These are phyloP conservation scores for Limnomonas spitsbergensis DNA, from an alignment of 139 green algal genomes.

Conservation along the genomic window DNA sequence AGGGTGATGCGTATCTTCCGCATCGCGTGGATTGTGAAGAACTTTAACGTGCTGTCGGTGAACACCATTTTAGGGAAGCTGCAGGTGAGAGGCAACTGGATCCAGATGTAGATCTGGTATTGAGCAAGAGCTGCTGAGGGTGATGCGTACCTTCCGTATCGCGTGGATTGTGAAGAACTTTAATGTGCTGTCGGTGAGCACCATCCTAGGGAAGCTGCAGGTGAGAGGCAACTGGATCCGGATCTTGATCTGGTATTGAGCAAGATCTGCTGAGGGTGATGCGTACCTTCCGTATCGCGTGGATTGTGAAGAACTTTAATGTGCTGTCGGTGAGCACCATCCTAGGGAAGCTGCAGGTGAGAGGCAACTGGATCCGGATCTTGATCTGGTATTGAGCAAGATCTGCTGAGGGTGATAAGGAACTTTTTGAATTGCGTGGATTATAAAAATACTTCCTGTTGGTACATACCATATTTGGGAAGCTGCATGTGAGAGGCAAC, in stretches of 20 bases:
- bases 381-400: no score
- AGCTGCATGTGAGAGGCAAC: conserved; percentile 41
- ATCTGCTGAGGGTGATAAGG: conserved; percentile 46
- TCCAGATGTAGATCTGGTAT: no score
- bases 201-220: conserved; percentile 39
- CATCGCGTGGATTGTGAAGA: conserved; percentile 60
- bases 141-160: conserved; percentile 50
- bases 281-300: conserved; percentile 52
- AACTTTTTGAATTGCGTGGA: conserved; percentile 57
- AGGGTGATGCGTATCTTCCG: conserved; percentile 48
- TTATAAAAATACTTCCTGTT: conserved; percentile 56
- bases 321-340: conserved; percentile 41
- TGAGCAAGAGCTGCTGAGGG: conserved; percentile 46
- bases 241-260: no score
- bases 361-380: no score
- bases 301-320: conserved; percentile 59
- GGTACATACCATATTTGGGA: conserved; percentile 35
- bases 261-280: conserved; percentile 47
- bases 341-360: conserved; percentile 42
- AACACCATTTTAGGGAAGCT: conserved; percentile 39
- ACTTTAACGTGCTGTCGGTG: conserved; percentile 45
- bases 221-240: no score
- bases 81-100: conserved; percentile 41
- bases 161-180: conserved; percentile 61
- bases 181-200: conserved; percentile 40